Evolutionary conservation across 768 basidiomycete genomes (phyloP), one percentile per base, ranked within the genome.

Genomic region (Xanthoconium purpureum): DNA sequence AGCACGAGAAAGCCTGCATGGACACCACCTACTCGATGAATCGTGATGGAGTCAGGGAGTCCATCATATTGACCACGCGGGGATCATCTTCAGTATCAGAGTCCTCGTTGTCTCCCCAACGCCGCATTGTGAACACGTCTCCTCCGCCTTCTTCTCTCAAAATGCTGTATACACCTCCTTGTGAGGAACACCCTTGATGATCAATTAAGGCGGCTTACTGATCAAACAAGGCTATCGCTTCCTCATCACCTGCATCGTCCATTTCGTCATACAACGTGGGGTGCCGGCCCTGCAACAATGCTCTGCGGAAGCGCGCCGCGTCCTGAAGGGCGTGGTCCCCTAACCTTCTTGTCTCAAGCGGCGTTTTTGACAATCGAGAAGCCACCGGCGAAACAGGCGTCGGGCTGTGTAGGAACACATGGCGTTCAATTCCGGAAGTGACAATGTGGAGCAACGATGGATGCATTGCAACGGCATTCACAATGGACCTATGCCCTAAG

Each of bases 391-490:
- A 83, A 0, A 82, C 74, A 7, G 75, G 65, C 6, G 84, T 85
- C 3, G 88, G 82, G 61, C 87, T 84, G 67, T 91, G 91, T 13
- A 92, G 69, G 18, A 84, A 63, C 28, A 91, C 77, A 57, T 82
- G 77, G 28, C 81, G 82, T 68, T 94, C 91, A 20, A 93, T 80
- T 3, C 91, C 91, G 5, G 85, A 77, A 5, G 89, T 89, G 36
- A 81, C 78, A 32, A 90, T 73, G 52, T 85, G 79, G 5, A 87
- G 79, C 40, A 86, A 75, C 20, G 80, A 75, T 2, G 91, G 91
- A 65, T 93, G 91, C 55, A 91, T 82, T 28, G 88, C 70, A 3
- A 81, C 76, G 0, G 84, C 81, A 65, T 93, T 94, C 44, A 92
- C 84, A 50, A 94, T 89, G 2, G 89, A 90, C 39, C 79, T 73